Evolutionary conservation across 257 asterid species (phyloP).

Genomic region (Catharanthus roseus): DNA sequence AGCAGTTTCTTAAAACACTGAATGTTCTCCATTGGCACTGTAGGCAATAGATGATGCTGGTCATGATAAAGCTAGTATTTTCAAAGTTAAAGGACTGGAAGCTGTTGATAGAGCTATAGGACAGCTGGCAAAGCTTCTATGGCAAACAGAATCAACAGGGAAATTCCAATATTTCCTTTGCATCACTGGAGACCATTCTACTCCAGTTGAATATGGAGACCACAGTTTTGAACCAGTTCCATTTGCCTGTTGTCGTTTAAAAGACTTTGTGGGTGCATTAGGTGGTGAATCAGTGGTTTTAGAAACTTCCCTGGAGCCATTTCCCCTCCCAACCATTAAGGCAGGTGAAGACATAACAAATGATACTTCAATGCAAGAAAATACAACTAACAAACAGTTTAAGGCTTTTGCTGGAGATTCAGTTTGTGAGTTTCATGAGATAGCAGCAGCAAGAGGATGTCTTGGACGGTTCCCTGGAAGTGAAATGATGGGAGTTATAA

Average conservation of each 20-base stretch:
- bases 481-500: constrained; percentile 92
- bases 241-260: constrained; percentile 65
- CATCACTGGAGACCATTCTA: constrained; percentile 91
- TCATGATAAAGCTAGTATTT: constrained; percentile 88
- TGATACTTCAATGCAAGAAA: constrained; percentile 26
- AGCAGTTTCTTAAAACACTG: not conserved
- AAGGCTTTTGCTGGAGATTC: constrained; percentile 55
- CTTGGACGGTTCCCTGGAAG: constrained; percentile 88
- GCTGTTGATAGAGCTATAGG: constrained; percentile 91
- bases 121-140: constrained; percentile 80
- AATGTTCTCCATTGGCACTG: not conserved
- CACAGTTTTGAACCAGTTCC: constrained; percentile 99
- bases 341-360: constrained; percentile 37
- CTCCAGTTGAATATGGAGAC: constrained; percentile 99
- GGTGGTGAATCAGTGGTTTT: constrained; percentile 64
- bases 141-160: constrained; percentile 70
- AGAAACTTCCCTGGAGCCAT: constrained; percentile 67
- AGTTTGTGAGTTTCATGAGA: constrained; percentile 63
- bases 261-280: constrained; percentile 65
- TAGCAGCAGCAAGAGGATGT: constrained; percentile 79
- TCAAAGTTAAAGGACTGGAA: constrained; percentile 88
- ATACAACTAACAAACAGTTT: constrained; percentile 22
- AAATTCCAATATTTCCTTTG: constrained; percentile 64
- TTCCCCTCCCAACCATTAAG: constrained; percentile 64
- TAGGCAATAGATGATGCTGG: constrained; percentile 99